Percentiles rank a stretch among this genome's conserved stretches.
These are phyloP conservation scores for Phoma herbarum DNA, from an alignment of 2,329 filamentous ascomycete species.

Conservation along the genomic window DNA sequence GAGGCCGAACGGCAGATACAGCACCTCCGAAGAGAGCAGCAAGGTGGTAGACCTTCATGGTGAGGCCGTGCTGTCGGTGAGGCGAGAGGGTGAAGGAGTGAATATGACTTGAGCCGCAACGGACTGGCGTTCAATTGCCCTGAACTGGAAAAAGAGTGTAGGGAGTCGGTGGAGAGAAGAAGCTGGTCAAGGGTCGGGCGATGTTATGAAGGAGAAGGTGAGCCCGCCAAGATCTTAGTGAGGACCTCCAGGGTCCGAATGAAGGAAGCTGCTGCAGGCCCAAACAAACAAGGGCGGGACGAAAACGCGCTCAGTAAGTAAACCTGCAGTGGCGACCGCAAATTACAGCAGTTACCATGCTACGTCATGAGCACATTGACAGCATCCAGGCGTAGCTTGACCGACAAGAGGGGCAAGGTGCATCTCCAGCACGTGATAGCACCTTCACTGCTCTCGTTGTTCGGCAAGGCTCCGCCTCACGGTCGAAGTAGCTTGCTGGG, in stretches of 20 bases:
- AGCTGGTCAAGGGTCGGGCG: conserved; percentile 14
- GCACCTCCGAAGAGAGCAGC: conserved; percentile 36
- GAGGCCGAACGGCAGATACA: conserved; percentile 32
- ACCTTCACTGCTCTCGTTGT: conserved; percentile 22
- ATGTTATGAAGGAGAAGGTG: conserved; percentile 27
- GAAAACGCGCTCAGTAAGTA: background rate
- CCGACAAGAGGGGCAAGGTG: background rate
- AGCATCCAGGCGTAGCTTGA: background rate
- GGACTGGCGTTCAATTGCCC: conserved; percentile 26
- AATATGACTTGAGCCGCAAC: conserved; percentile 26
- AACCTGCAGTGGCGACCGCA: background rate
- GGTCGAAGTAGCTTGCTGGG: background rate
- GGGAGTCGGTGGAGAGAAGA: conserved; percentile 28
- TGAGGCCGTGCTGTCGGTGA: conserved; percentile 25
- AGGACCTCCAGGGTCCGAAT: background rate
- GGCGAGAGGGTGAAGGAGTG: conserved; percentile 33
- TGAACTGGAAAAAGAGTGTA: conserved; percentile 38
- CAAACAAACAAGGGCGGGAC: conserved; percentile 30
- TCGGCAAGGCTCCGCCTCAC: conserved; percentile 3
- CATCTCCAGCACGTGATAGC: conserved; percentile 23
- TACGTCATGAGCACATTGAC: conserved; percentile 11
- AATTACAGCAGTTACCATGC: background rate
- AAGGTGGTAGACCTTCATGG: conserved; percentile 42
- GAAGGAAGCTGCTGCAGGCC: conserved; percentile 26
- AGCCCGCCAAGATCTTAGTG: conserved; percentile 30